Evolutionary conservation across 1,284 basidiomycete species (phyloP).

Genomic region (Heterobasidion parviporum): DNA sequence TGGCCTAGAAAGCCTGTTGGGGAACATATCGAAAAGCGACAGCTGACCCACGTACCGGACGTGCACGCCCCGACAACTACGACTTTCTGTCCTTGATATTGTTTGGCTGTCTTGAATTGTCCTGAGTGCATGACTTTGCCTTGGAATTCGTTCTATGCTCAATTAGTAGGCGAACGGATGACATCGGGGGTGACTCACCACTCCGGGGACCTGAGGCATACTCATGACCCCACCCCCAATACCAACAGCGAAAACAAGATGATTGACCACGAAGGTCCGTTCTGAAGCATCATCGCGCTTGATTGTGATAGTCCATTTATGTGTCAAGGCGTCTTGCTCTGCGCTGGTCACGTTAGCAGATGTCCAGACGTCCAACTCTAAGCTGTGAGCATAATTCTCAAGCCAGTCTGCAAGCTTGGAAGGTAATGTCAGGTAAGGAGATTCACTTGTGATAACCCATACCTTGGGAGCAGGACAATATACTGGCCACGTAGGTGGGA

Average conservation of each 20-base stretch:
- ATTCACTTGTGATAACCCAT: not conserved
- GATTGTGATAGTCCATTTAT: constrained; percentile 50
- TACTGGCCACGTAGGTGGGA: constrained; percentile 54
- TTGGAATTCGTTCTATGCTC: constrained; percentile 30
- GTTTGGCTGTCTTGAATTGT: constrained; percentile 26
- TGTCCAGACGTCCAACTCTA: constrained; percentile 64
- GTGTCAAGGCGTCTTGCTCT: constrained; percentile 33
- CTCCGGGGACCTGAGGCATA: constrained; percentile 38
- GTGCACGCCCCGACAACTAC: constrained; percentile 46
- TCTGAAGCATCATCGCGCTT: constrained; percentile 30
- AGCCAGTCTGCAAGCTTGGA: constrained; percentile 60
- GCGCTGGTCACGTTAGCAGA: constrained; percentile 39
- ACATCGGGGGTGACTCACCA: constrained; percentile 12
- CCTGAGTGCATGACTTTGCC: constrained; percentile 37
- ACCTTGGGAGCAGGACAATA: constrained; percentile 51
- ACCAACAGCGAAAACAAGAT: constrained; percentile 57
- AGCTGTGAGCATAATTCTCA: constrained; percentile 52
- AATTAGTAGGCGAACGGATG: not conserved
- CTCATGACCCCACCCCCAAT: constrained; percentile 43
- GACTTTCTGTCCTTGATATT: constrained; percentile 36
- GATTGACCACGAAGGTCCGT: constrained; percentile 43
- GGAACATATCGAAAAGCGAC: not conserved
- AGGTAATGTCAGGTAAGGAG: constrained; percentile 18
- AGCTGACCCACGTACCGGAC: constrained; percentile 25
- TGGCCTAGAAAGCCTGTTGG: constrained; percentile 17